phyloP scores from a whole-genome alignment of 768 basidiomycete species.

The Clitopilus hobsonii region DNA sequence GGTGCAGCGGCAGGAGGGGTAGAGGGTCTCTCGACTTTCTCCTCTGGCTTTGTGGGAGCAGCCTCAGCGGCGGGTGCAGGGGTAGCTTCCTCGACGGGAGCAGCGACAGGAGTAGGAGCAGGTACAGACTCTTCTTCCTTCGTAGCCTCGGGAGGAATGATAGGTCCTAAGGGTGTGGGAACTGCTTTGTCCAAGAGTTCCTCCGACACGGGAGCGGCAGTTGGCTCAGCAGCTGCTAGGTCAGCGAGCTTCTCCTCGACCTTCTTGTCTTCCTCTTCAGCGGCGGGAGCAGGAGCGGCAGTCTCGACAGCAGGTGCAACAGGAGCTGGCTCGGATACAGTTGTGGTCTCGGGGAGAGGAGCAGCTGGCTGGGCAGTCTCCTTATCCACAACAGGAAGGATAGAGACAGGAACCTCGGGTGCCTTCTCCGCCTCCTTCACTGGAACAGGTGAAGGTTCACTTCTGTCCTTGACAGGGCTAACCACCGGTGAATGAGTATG shows the following conservation, averaged over 20 bases:
- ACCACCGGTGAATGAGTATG: slow-evolving; percentile 2
- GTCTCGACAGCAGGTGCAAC: background rate
- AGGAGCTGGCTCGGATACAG: background rate
- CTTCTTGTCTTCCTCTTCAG: background rate
- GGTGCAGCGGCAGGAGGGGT: slow-evolving; percentile 1
- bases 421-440: background rate
- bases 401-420: background rate
- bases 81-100: background rate
- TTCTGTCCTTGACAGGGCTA: background rate
- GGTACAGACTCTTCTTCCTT: background rate
- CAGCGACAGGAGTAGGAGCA: no score
- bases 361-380: background rate
- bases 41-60: background rate
- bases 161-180: background rate
- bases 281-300: background rate
- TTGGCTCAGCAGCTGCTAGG: background rate
- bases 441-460: background rate
- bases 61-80: background rate
- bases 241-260: background rate
- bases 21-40: slow-evolving; percentile 1
- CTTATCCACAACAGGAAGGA: background rate
- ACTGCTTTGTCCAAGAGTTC: background rate
- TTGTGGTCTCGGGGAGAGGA: background rate
- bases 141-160: background rate
- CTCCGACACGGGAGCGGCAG: background rate